phyloP scores from a whole-genome alignment of 1,139 yeast genomes.

The Hyphopichia wangnamkhiaoensis region DNA sequence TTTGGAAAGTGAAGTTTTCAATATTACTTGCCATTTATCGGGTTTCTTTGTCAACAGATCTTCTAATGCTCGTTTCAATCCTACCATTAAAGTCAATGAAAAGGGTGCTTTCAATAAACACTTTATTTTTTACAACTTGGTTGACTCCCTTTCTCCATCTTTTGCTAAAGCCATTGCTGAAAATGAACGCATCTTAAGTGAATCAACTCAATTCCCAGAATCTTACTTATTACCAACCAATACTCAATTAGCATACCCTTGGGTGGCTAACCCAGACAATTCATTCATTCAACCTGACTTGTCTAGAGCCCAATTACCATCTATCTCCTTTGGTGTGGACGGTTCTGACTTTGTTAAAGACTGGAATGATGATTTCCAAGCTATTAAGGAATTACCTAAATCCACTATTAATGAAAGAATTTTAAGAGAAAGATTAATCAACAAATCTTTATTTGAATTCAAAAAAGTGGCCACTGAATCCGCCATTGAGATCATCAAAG shows the following conservation, averaged over 20 bases:
- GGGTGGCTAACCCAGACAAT: slow-evolving; percentile 55
- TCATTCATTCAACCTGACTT: slow-evolving; percentile 50
- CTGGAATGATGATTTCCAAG: slow-evolving; percentile 91
- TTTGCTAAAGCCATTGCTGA: slow-evolving; percentile 42
- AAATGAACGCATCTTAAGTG: slow-evolving; percentile 43
- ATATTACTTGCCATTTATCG: slow-evolving; percentile 72
- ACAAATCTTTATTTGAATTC: slow-evolving; percentile 77
- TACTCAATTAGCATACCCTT: slow-evolving; percentile 66
- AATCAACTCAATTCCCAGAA: slow-evolving; percentile 53
- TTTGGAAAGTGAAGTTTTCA: slow-evolving; percentile 75
- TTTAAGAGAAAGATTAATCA: slow-evolving; percentile 72
- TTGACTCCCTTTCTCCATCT: slow-evolving; percentile 55
- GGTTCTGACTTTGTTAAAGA: slow-evolving; percentile 64
- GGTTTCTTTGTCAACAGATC: slow-evolving; percentile 82
- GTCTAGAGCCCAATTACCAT: slow-evolving; percentile 62
- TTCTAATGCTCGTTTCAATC: slow-evolving; percentile 69
- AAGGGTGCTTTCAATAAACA: slow-evolving; percentile 35
- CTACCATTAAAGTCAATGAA: slow-evolving; percentile 49
- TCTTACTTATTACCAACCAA: slow-evolving; percentile 62
- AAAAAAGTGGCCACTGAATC: slow-evolving; percentile 75
- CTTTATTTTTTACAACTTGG: slow-evolving; percentile 54
- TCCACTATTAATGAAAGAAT: slow-evolving; percentile 64
- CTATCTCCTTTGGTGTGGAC: slow-evolving; percentile 56
- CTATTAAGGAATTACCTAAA: slow-evolving; percentile 69
- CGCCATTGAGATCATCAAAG: slow-evolving; percentile 73